Evolutionary conservation across 345 rosid species (phyloP).

Genomic region (Gossypium rotundifolium): DNA sequence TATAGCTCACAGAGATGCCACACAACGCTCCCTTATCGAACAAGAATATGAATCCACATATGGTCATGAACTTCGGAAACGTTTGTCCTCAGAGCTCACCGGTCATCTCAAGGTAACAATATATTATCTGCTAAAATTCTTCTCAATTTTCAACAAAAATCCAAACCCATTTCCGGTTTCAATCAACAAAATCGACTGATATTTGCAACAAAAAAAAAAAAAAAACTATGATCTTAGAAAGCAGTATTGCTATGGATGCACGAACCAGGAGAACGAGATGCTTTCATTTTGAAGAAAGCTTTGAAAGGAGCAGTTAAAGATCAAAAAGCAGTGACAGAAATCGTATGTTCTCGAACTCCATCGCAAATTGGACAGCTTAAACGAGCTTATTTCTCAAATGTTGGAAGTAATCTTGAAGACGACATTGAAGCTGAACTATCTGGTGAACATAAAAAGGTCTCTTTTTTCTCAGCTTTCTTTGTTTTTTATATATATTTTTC

Average conservation of each 20-base stretch:
- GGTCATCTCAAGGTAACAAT: conserved; percentile 51
- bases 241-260: conserved; percentile 56
- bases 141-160: not conserved
- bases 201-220: too few species aligned
- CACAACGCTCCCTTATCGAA: conserved; percentile 48
- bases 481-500: too few species aligned
- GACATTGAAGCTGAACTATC: conserved; percentile 41
- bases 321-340: conserved; percentile 39
- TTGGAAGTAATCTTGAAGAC: conserved; percentile 29
- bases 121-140: too few species aligned
- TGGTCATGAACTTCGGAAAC: conserved; percentile 41
- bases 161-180: not conserved
- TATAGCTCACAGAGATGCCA: conserved; percentile 44
- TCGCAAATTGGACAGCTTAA: conserved; percentile 52
- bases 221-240: conserved; percentile 28
- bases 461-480: not conserved
- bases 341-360: conserved; percentile 48
- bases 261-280: conserved; percentile 44
- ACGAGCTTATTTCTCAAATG: conserved; percentile 33
- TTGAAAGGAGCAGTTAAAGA: conserved; percentile 43
- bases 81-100: conserved; percentile 49
- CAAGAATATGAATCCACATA: conserved; percentile 52
- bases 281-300: conserved; percentile 32
- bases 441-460: not conserved
- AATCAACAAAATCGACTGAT: not conserved